These are phyloP conservation scores for Colletotrichum horii DNA, from an alignment of 2,329 filamentous ascomycete genomes.

Conservation along the genomic window DNA sequence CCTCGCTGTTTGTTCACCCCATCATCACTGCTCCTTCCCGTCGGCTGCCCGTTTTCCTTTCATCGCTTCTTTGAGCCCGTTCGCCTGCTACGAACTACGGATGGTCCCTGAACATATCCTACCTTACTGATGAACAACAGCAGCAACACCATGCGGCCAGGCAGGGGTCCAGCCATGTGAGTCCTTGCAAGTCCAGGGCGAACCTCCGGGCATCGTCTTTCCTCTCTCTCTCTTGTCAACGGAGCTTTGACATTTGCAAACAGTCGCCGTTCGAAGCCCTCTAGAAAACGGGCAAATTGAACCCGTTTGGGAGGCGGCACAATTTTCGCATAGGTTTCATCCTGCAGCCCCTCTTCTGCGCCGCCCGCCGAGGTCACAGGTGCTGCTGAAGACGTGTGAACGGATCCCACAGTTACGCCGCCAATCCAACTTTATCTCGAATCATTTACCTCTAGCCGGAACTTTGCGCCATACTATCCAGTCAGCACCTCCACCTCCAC, in stretches of 20 bases:
- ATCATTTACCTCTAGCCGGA: not conserved
- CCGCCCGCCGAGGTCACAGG: not conserved
- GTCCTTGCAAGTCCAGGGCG: not conserved
- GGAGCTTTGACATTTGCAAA: not conserved
- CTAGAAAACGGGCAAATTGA: not conserved
- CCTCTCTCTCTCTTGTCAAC: not conserved
- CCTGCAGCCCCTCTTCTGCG: not conserved
- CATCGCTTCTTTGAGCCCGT: not conserved
- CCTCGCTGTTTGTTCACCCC: not conserved
- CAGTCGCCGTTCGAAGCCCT: not conserved
- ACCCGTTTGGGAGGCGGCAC: not conserved
- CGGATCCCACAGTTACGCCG: not conserved
- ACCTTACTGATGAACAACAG: not conserved
- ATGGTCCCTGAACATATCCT: not conserved
- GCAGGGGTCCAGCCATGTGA: not conserved
- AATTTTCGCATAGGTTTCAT: not conserved
- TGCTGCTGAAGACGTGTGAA: not conserved
- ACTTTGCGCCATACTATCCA: not conserved
- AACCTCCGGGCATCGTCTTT: not conserved
- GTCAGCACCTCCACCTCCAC: not conserved
- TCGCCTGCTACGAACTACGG: not conserved
- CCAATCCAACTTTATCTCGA: constrained; percentile 7
- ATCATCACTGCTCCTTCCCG: not conserved
- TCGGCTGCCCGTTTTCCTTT: not conserved
- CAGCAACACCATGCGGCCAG: not conserved